phyloP scores from a whole-genome alignment of 768 basidiomycete species.

The Trametes sanguinea region DNA sequence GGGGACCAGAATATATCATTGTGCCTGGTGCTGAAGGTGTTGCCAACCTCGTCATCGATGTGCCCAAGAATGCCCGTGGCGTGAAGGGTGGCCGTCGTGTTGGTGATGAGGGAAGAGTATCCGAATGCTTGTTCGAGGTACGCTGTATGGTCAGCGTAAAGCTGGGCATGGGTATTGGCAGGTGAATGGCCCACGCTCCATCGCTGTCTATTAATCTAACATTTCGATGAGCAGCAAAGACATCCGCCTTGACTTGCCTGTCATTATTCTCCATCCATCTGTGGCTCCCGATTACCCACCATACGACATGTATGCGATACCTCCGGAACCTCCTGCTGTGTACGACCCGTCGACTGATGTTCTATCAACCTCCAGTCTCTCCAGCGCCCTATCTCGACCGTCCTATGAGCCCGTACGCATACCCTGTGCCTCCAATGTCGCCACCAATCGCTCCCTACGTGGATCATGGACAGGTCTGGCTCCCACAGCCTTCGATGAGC shows the following conservation, averaged over 20 bases:
- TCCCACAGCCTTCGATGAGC: constrained; percentile 35
- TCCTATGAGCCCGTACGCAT: constrained; percentile 36
- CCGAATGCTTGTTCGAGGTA: constrained; percentile 69
- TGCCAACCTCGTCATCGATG: constrained; percentile 77
- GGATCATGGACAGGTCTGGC: constrained; percentile 53
- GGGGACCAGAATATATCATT: constrained; percentile 73
- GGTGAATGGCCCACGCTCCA: constrained; percentile 42
- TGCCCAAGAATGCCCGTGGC: constrained; percentile 66
- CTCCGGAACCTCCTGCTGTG: constrained; percentile 21
- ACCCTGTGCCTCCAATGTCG: constrained; percentile 41
- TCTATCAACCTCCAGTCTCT: constrained; percentile 24
- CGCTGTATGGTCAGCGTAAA: constrained; percentile 61
- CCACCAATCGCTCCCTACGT: constrained; percentile 31
- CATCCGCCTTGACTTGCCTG: constrained; percentile 61
- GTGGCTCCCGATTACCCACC: constrained; percentile 48
- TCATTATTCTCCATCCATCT: constrained; percentile 64
- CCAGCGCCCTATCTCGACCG: constrained; percentile 30
- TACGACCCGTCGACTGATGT: constrained; percentile 21
- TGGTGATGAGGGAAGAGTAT: constrained; percentile 46
- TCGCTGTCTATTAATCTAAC: constrained; percentile 1
- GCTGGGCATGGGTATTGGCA: constrained; percentile 73
- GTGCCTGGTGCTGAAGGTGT: constrained; percentile 76
- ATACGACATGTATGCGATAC: constrained; percentile 28
- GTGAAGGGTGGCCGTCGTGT: constrained; percentile 62
- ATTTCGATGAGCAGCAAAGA: constrained; percentile 58